Base-by-base conservation (phyloP, 2,329 filamentous ascomycete genomes). In the Aspergillus oerlinghausenensis region DNA sequence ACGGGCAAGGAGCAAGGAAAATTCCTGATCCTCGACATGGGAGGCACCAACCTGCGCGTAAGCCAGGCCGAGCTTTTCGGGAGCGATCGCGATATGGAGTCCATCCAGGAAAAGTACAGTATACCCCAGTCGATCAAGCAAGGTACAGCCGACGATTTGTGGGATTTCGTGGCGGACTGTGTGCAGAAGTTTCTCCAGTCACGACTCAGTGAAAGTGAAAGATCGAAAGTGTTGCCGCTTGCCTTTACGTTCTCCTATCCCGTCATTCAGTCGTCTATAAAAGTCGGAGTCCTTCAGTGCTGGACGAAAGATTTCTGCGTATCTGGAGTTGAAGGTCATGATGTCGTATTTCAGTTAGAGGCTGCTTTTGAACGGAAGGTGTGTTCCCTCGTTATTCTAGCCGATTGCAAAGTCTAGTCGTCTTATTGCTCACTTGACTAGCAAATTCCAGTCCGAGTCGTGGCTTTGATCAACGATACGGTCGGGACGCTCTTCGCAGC, bases 261-360 rank as follows among this genome's bases (percentile, higher is more conserved):
- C 2, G 92, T 91, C 14, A 93, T 90, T 0, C 93, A 97, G 75
- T 86, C 95, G 66, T 93, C 92, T 76, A 92, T 97, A 69, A 90
- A 97, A 65, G 89, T 96, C 73, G 93, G 92, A 64, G 83, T 96
- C 40, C 82, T 97, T 56, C 92, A 97, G 76, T 87, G 92, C 65
- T 97, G 93, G 93, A 97, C 93, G 65, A 97, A 97, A 80, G 93
- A 93, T 3, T 97, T 97, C 70, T 92, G 97, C 71, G 96, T 97
- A 73, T 83, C 86, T 26, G 92, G 91, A 42, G 91, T 97, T 47
- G 92, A 97, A 79, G 92, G 92, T 54, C 69, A 93, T 51, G 93
- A 97, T 68, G 89, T 96, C 28, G 92, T 96, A 8, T 90, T 90
- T 50, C 89, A 93, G 78, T 88, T 97, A 55, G 89, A 96, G 75